Percentiles rank a stretch among this genome's conserved stretches.
Evolutionary conservation across 1,284 basidiomycete species (phyloP).

Genomic region (Trichosporon coremiiforme): DNA sequence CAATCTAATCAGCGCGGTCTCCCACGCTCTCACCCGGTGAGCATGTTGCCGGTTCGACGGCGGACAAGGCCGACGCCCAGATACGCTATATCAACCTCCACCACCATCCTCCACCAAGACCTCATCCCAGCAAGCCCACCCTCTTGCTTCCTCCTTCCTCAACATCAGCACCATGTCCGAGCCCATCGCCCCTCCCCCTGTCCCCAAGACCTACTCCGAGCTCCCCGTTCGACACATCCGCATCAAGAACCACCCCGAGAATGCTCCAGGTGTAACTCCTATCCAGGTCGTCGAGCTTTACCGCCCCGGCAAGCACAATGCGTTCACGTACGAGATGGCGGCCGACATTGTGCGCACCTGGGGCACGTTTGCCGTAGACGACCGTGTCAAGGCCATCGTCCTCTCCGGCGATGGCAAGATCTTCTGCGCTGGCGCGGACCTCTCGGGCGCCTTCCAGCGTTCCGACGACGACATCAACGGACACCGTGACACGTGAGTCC

Average conservation of each 20-base stretch:
- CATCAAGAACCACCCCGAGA: slow-evolving; percentile 28
- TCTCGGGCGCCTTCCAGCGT: slow-evolving; percentile 28
- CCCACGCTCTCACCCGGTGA: not conserved
- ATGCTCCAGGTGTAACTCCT: slow-evolving; percentile 30
- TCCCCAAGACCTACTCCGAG: slow-evolving; percentile 20
- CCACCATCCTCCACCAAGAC: not conserved
- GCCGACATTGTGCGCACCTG: slow-evolving; percentile 27
- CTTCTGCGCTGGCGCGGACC: slow-evolving; percentile 34
- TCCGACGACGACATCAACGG: slow-evolving; percentile 20
- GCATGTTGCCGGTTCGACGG: not conserved
- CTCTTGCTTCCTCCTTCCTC: not conserved
- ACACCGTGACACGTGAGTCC: slow-evolving; percentile 29
- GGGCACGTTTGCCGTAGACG: slow-evolving; percentile 26
- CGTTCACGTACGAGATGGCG: slow-evolving; percentile 31
- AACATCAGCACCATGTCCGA: not conserved
- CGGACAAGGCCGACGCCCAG: slow-evolving; percentile 4
- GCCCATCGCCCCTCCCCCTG: not conserved
- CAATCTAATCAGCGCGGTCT: not conserved
- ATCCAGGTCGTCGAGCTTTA: slow-evolving; percentile 33
- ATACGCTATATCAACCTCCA: not conserved
- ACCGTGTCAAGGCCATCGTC: slow-evolving; percentile 32
- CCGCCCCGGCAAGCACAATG: slow-evolving; percentile 29
- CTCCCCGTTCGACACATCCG: slow-evolving; percentile 22
- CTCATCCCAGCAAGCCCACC: not conserved
- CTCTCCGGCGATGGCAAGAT: slow-evolving; percentile 30